Evolutionary conservation across 2,329 filamentous ascomycete species (phyloP), one percentile per base, ranked within the genome.

Genomic region (Epichloe typhina): DNA sequence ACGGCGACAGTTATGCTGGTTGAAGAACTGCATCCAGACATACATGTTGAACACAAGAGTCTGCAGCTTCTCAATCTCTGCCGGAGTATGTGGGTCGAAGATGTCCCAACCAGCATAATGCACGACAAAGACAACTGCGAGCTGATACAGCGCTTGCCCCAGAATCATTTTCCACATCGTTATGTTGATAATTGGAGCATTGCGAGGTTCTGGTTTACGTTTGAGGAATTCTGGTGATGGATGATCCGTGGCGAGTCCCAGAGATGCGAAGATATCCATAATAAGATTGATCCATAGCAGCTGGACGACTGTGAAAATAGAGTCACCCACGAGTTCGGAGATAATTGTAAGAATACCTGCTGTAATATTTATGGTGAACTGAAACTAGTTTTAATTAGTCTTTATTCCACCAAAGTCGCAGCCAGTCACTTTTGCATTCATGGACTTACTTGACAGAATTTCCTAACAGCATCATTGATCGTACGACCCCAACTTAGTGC

Each of bases 161-260:
- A 89, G 78, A 53, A 93, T 90, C 86, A 90, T 93, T 70, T 93
- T 93, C 83, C 84, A 86, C 86, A 91, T 91, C 40, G 79, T 82
- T 43, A 83, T 69, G 3, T 78, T 87, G 58, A 91, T 86, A 5
- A 91, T 72, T 1, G 84, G 75, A 6, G 84, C 83, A 33, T 79
- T 83, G 62, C 88, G 89, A 3, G 82, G 77, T 52, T 87, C 81
- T 1, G 87, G 87, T 61, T 86, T 86, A 40, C 79, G 74, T 56
- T 80, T 66, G 21, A 82, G 72, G 39, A 82, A 74, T 48, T 71
- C 71, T 12, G 72, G 68, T 2, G 75, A 74, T 2, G 79, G 79
- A 12, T 77, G 75, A 57, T 82, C 79, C 0, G 79, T 83, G 3
- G 79, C 79, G 12, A 83, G 68, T 13, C 79, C 79, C 26, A 83